A percentile compares a stretch with the other conserved stretches of the same genome.
These are phyloP conservation scores for Abrus pulchellus DNA, from an alignment of 306 rosid species.

Conservation along the genomic window DNA sequence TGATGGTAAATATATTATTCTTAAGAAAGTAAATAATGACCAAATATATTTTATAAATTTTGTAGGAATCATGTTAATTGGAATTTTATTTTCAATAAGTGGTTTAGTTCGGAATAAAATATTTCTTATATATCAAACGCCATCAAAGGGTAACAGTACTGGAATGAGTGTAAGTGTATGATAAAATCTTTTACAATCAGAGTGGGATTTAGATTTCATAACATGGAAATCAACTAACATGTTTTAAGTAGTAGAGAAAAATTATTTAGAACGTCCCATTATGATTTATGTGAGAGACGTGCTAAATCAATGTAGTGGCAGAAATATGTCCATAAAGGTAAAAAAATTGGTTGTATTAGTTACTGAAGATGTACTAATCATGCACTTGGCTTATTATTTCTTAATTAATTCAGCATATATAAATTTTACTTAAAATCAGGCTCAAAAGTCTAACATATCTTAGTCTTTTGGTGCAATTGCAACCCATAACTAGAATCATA, in stretches of 20 bases:
- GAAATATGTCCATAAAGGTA: neutral
- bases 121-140: too few relatives aligned
- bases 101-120: too few relatives aligned
- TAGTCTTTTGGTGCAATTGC: neutral
- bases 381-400: neutral
- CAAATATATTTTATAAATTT: too few relatives aligned
- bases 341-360: neutral
- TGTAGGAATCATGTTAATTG: too few relatives aligned
- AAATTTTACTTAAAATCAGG: neutral
- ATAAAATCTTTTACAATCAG: neutral
- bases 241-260: neutral
- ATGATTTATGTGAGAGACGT: neutral
- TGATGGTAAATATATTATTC: too few relatives aligned
- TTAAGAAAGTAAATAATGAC: too few relatives aligned
- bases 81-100: too few relatives aligned
- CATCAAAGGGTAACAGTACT: neutral
- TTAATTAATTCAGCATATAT: neutral
- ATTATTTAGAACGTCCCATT: neutral
- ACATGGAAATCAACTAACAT: neutral
- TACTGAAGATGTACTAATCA: neutral
- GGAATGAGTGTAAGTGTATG: neutral
- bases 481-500: neutral
- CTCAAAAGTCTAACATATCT: neutral
- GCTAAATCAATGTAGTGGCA: neutral
- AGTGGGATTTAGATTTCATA: neutral